Evolutionary conservation across 1,284 basidiomycete species (phyloP).

Genomic region (Sporisorium exsertum): DNA sequence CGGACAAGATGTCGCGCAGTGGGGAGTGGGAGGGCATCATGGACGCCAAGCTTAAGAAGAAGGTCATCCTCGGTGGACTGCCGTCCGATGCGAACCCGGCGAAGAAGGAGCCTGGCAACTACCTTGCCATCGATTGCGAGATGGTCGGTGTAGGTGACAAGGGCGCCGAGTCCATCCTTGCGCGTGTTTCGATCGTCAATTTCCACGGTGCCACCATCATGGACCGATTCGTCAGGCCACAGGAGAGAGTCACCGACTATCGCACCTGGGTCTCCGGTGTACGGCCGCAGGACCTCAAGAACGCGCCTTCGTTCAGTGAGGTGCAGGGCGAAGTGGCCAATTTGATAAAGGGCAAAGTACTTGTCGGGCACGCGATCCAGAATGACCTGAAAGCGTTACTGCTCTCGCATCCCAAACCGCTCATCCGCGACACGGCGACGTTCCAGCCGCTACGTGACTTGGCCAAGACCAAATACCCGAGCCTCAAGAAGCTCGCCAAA

Average conservation of each 20-base stretch:
- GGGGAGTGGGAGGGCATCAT: conserved; percentile 57
- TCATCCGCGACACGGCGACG: conserved; percentile 85
- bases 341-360: conserved; percentile 81
- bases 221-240: conserved; percentile 88
- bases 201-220: conserved; percentile 83
- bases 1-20: conserved; percentile 34
- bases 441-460: conserved; percentile 73
- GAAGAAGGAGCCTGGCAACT: conserved; percentile 75
- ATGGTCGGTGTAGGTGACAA: conserved; percentile 94
- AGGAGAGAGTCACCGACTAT: conserved; percentile 92
- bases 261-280: conserved; percentile 92
- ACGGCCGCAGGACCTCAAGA: conserved; percentile 79
- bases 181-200: conserved; percentile 91
- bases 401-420: conserved; percentile 84
- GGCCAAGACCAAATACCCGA: conserved; percentile 76
- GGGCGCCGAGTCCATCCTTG: conserved; percentile 84
- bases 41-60: conserved; percentile 51
- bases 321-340: conserved; percentile 85
- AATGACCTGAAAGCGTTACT: conserved; percentile 92
- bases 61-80: conserved; percentile 54
- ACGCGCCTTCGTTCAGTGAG: conserved; percentile 80
- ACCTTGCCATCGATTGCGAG: conserved; percentile 90
- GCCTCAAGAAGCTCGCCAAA: conserved; percentile 83
- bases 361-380: conserved; percentile 93
- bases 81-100: conserved; percentile 30